Base-by-base conservation (phyloP, 176 grass and related monocot genomes). In the Canna indica region DNA sequence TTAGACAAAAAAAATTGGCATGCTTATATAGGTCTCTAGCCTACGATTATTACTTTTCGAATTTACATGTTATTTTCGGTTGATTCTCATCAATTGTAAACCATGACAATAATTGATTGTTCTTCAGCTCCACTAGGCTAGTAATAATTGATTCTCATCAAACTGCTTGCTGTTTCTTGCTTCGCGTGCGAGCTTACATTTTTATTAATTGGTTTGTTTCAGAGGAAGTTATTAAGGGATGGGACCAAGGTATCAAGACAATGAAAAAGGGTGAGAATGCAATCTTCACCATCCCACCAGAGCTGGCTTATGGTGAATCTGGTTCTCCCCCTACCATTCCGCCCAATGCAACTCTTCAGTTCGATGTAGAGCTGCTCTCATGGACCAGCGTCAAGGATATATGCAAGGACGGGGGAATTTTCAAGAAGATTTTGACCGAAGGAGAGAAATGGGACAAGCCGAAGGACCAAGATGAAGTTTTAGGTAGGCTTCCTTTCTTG, bases 401-500 rank as follows among this genome's bases (percentile, higher is more conserved):
- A 76, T 94, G 86, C 76, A 94, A 94, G 74, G 86, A 94, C 76
- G 86, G 90, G 28, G 84, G 81, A 62, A 94, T 94, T 50, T 75
- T 90, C 33, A 94, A 90, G 47, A 94, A 90, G 77, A 77, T 90
- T 74, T 50, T 94, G 34, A 69, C 75, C 11, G 73, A 94, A 82
- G 90, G 90, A 30, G 86, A 89, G 50, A 94, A 94, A 64, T 90
- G 90, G 90, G 90, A 86, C n/a, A 94, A 94, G 70, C 90, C 90
- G 18, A 84, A 76, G 79, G 90, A 94, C 67, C 76, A n/a, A 17
- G 90, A 94, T 82, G 86, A 94, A 82, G 83, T 94, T 73, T 60
- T 94, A 75, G 86, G 90, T 94, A 84, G 46, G 12, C 10, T 28
- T 77, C 38, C 20, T 62, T 42, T 29, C 38, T 44, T 84, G 42